These are phyloP conservation scores for Fusarium mexicanum DNA, from an alignment of 2,329 filamentous ascomycete genomes.

Conservation along the genomic window DNA sequence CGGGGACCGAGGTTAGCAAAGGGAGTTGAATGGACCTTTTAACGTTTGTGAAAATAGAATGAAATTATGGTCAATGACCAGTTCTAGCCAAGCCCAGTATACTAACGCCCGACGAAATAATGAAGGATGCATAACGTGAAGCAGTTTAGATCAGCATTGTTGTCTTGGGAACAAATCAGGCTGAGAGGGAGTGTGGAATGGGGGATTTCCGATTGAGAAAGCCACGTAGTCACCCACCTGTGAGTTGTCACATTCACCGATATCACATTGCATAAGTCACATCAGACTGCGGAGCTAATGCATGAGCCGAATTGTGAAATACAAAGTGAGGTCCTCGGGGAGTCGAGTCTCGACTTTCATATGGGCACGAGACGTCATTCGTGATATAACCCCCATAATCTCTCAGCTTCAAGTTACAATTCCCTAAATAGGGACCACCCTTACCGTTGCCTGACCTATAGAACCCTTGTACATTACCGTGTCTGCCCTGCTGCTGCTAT, in stretches of 20 bases:
- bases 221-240: constrained; percentile 1
- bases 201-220: constrained; percentile 5
- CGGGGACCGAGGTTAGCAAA: background rate
- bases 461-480: background rate
- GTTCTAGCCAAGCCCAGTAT: background rate
- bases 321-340: background rate
- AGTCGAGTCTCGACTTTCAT: background rate
- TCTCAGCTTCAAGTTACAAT: background rate
- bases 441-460: background rate
- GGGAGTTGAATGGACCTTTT: background rate
- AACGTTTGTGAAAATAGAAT: background rate
- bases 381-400: background rate
- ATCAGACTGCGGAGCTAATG: background rate
- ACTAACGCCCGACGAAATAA: background rate
- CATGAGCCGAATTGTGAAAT: background rate
- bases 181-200: background rate
- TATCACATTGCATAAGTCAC: constrained; percentile 6
- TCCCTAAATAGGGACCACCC: background rate
- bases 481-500: background rate
- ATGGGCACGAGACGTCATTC: background rate
- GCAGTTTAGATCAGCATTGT: background rate
- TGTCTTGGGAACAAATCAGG: constrained; percentile 4
- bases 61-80: background rate
- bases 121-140: background rate
- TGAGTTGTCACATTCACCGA: constrained; percentile 8